Evolutionary conservation across 805 yeast genomes (phyloP).

Genomic region (Pichia gijzeniarum): DNA sequence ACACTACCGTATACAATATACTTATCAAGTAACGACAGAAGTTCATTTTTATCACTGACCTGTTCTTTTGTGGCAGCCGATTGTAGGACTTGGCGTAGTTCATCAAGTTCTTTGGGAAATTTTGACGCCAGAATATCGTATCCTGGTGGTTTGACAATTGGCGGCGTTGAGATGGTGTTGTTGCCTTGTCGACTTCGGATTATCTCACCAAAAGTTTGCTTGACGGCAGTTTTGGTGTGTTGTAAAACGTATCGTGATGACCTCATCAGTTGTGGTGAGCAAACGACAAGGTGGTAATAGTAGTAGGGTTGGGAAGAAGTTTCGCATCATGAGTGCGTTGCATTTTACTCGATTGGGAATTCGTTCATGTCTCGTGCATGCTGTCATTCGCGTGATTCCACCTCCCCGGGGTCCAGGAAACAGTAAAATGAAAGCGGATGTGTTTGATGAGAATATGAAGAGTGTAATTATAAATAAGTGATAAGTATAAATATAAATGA

Average conservation of each 20-base stretch:
- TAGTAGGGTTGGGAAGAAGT: too few species aligned
- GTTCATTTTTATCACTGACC: constrained; percentile 1
- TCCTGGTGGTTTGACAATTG: constrained; percentile 18
- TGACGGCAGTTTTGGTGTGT: background rate
- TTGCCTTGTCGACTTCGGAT: background rate
- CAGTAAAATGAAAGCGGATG: too few species aligned
- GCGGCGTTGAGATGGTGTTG: background rate
- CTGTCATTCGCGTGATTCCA: too few species aligned
- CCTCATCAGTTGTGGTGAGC: background rate
- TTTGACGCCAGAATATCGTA: constrained; percentile 17
- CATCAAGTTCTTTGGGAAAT: constrained; percentile 18
- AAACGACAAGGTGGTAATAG: too few species aligned
- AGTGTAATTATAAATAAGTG: too few species aligned
- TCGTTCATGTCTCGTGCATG: too few species aligned
- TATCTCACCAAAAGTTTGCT: constrained; percentile 14
- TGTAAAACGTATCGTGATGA: background rate
- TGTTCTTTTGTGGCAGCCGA: background rate
- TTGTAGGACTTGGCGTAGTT: constrained; percentile 12
- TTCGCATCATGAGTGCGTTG: too few species aligned
- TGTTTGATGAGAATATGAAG: too few species aligned
- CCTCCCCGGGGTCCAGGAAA: too few species aligned
- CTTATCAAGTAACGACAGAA: constrained; percentile 9
- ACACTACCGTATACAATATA: background rate
- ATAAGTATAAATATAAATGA: too few species aligned
- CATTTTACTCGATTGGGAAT: too few species aligned